Conservation (phyloP, 2,329 filamentous ascomycete genomes). For the Penicillium sclerotiorum region DNA sequence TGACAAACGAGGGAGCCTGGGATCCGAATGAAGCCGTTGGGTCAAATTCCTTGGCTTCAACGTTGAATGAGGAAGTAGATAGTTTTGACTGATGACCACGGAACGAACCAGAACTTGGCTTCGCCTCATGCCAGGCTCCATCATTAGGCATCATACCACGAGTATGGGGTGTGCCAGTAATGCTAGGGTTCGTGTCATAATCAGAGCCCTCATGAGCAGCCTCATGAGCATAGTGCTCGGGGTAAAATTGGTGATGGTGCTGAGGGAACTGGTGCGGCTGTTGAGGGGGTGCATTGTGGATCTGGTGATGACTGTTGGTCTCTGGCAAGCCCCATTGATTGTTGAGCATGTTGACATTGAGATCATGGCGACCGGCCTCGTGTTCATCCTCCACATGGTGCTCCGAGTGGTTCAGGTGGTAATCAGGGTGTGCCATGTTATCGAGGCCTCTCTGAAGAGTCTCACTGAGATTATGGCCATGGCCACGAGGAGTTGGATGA, state of each 20-base stretch:
- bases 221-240: constrained; percentile 34
- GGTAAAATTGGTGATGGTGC: constrained; percentile 39
- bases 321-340: constrained; percentile 43
- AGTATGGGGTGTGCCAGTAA: constrained; percentile 63
- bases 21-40: constrained; percentile 56
- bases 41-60: constrained; percentile 85
- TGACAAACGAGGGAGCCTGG: constrained; percentile 47
- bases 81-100: constrained; percentile 66
- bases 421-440: constrained; percentile 67
- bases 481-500: constrained; percentile 62
- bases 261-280: constrained; percentile 26
- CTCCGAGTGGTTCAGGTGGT: constrained; percentile 78
- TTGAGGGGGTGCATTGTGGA: constrained; percentile 24
- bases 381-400: constrained; percentile 75
- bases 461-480: constrained; percentile 73
- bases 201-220: constrained; percentile 60
- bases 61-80: constrained; percentile 79
- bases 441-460: constrained; percentile 83
- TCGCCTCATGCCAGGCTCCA: constrained; percentile 37
- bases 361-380: constrained; percentile 30
- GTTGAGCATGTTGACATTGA: constrained; percentile 34
- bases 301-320: constrained; percentile 25
- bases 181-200: constrained; percentile 73
- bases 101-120: constrained; percentile 37
- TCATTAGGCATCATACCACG: constrained; percentile 32